Conservation (phyloP, 2,329 filamentous ascomycete species). For the Ascochyta lentis region DNA sequence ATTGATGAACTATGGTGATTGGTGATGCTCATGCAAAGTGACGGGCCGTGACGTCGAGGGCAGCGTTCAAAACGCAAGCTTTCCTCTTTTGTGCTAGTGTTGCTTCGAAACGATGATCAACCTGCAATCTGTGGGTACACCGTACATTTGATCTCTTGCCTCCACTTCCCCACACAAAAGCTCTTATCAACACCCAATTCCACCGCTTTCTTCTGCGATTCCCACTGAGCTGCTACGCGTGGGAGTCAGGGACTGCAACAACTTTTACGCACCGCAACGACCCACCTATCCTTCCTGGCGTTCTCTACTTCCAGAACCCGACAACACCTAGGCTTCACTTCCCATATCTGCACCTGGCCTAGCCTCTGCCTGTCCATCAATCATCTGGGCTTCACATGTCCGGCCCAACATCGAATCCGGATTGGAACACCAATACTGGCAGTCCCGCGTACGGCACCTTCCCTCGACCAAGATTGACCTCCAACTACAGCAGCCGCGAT, state of each 20-base stretch:
- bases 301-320: background rate
- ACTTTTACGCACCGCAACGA: background rate
- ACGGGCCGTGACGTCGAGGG: conserved; percentile 13
- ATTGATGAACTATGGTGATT: background rate
- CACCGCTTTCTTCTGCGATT: background rate
- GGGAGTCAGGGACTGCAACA: background rate
- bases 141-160: conserved; percentile 1
- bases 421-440: conserved; percentile 27
- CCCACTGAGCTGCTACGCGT: background rate
- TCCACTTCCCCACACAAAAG: conserved; percentile 5
- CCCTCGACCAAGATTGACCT: conserved; percentile 25
- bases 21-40: background rate
- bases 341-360: background rate
- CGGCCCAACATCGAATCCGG: conserved; percentile 36
- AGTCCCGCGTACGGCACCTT: conserved; percentile 37
- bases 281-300: background rate
- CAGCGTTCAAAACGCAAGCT: background rate
- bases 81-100: background rate
- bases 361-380: background rate
- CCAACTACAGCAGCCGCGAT: conserved; percentile 21
- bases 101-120: conserved; percentile 15
- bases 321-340: background rate
- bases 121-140: conserved; percentile 6
- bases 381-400: conserved; percentile 30
- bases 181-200: background rate